These are phyloP conservation scores for Ogataea salicorniae DNA, from an alignment of 805 yeast genomes.

Conservation along the genomic window DNA sequence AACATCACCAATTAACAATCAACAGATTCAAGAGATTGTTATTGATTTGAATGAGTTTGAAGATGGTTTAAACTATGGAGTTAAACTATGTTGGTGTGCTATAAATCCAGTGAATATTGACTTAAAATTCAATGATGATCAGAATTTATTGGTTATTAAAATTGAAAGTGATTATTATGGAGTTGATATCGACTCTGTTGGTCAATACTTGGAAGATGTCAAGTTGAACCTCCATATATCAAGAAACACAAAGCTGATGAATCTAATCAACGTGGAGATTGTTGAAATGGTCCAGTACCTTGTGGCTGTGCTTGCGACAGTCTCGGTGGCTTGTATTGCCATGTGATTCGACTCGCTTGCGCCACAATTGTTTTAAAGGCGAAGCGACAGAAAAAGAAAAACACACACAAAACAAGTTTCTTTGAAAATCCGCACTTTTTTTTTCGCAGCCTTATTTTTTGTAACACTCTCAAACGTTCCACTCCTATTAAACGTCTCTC, in stretches of 20 bases:
- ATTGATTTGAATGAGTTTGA: constrained; percentile 2
- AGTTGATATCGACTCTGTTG: constrained; percentile 3
- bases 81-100: constrained; percentile 25
- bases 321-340: constrained; percentile 1
- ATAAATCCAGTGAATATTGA: constrained; percentile 19
- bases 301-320: constrained; percentile 2
- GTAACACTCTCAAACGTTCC: too few species aligned
- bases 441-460: too few species aligned
- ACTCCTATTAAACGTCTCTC: too few species aligned
- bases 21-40: constrained; percentile 5
- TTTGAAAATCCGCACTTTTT: too few species aligned
- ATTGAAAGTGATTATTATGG: constrained; percentile 20
- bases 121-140: constrained; percentile 1
- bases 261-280: constrained; percentile 11
- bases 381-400: too few species aligned
- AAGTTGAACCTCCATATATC: constrained; percentile 13
- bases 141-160: constrained; percentile 7
- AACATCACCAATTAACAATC: constrained; percentile 8
- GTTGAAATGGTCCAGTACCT: constrained; percentile 6
- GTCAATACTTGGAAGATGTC: constrained; percentile 6
- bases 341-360: too few species aligned
- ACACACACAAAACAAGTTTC: too few species aligned
- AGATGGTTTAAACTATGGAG: neutral
- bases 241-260: constrained; percentile 1
- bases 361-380: too few species aligned